Evolutionary conservation across 2,329 filamentous ascomycete genomes (phyloP).

Genomic region (Paracoccidioides lutzii): DNA sequence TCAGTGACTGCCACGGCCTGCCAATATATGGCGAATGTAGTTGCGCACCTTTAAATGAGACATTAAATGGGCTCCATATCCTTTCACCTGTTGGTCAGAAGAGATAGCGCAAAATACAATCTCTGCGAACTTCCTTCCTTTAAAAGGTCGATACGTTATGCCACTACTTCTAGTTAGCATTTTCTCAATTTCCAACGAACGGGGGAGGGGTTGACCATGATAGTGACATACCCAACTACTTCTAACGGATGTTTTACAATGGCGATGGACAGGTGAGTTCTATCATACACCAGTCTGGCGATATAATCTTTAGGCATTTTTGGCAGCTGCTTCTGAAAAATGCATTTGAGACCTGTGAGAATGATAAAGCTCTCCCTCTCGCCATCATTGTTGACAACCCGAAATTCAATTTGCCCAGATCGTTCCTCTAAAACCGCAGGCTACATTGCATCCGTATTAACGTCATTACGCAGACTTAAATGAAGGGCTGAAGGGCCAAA

Average conservation of each 20-base stretch:
- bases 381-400: conserved; percentile 95
- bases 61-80: conserved; percentile 96
- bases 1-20: conserved; percentile 1
- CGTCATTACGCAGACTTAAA: conserved; percentile 5
- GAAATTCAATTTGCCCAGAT: conserved; percentile 88
- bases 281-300: conserved; percentile 89
- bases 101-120: conserved; percentile 98
- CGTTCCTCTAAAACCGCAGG: conserved; percentile 88
- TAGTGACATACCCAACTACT: conserved; percentile 54
- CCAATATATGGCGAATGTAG: background rate
- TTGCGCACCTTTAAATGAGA: conserved; percentile 66
- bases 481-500: background rate
- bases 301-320: conserved; percentile 99
- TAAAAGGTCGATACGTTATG: conserved; percentile 93
- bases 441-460: conserved; percentile 30
- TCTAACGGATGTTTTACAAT: conserved; percentile 95
- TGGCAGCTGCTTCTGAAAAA: conserved; percentile 95
- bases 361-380: conserved; percentile 81
- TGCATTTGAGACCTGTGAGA: conserved; percentile 87
- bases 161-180: conserved; percentile 44
- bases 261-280: conserved; percentile 88
- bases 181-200: background rate
- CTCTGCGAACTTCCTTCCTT: conserved; percentile 82
- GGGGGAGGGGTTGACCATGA: background rate
- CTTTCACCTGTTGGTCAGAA: conserved; percentile 96